phyloP scores from a whole-genome alignment of 441 rosid species.

The Kokia cookei region DNA sequence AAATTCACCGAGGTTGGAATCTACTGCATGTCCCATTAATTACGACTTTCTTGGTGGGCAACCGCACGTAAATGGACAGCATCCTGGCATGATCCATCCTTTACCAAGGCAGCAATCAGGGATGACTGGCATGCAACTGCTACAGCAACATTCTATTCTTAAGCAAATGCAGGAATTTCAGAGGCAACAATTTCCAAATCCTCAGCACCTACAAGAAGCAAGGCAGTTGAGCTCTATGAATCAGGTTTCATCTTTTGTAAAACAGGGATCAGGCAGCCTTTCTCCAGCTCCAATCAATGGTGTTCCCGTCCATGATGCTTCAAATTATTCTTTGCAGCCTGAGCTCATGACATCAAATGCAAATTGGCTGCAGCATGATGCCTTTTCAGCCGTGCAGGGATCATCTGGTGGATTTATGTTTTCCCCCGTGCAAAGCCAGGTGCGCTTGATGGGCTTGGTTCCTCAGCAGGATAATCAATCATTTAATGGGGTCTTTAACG shows the following conservation, averaged over 20 bases:
- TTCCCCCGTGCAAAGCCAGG: constrained; percentile 58
- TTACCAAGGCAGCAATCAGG: constrained; percentile 65
- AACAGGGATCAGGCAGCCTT: constrained; percentile 35
- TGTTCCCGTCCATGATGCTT: constrained; percentile 53
- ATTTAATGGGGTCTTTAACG: constrained; percentile 51
- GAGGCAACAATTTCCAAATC: constrained; percentile 58
- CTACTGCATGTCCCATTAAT: constrained; percentile 64
- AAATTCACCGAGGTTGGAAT: constrained; percentile 44
- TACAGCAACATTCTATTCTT: constrained; percentile 61
- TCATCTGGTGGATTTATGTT: constrained; percentile 48
- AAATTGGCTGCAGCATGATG: constrained; percentile 55
- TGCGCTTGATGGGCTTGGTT: constrained; percentile 37
- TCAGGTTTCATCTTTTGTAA: constrained; percentile 42
- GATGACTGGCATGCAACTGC: constrained; percentile 59
- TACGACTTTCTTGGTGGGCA: constrained; percentile 67
- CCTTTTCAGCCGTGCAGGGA: constrained; percentile 46
- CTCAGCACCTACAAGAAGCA: constrained; percentile 46
- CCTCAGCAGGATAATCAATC: constrained; percentile 69
- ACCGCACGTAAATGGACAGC: constrained; percentile 53
- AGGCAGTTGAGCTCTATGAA: constrained; percentile 44
- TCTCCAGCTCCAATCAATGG: constrained; percentile 52
- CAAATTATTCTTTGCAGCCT: constrained; percentile 57
- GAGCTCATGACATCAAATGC: constrained; percentile 43
- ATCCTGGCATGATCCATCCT: constrained; percentile 53
- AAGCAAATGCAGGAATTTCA: constrained; percentile 71